A percentile compares a stretch with the other conserved stretches of the same genome.
Conservation (phyloP, 176 grass and related monocot genomes). For the Phragmites australis region DNA sequence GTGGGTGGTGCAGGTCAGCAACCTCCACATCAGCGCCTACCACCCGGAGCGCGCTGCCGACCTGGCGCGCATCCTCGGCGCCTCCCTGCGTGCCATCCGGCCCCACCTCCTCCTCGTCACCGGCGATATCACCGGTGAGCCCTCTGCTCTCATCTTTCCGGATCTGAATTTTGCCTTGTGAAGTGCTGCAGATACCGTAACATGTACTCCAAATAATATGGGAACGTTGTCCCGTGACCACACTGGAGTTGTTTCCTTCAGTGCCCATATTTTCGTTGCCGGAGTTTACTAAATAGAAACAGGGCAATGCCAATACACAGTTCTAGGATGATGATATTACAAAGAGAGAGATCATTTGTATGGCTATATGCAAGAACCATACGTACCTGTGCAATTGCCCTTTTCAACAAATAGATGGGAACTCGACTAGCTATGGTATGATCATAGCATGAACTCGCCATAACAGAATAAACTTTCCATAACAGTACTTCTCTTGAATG, state of each 20-base stretch:
- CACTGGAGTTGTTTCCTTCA: too few relatives aligned
- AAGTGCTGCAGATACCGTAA: not conserved
- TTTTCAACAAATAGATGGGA: not conserved
- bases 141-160: not conserved
- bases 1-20: conserved; percentile 82
- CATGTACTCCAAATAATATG: not conserved
- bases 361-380: not conserved
- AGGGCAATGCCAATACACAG: not conserved
- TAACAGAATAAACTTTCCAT: not conserved
- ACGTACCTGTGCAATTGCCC: not conserved
- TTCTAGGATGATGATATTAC: not conserved
- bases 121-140: conserved; percentile 83
- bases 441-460: not conserved
- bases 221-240: not conserved
- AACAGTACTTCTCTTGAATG: not conserved
- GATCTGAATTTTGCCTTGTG: not conserved
- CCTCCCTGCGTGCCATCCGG: conserved; percentile 56
- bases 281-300: not conserved
- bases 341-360: not conserved
- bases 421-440: not conserved
- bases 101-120: conserved; percentile 78
- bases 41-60: conserved; percentile 63
- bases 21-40: conserved; percentile 81
- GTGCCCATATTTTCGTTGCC: too few relatives aligned
- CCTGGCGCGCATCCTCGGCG: conserved; percentile 54